Evolutionary conservation across 164 flowering plant genomes (phyloP).

Genomic region (Dillenia turbinata): DNA sequence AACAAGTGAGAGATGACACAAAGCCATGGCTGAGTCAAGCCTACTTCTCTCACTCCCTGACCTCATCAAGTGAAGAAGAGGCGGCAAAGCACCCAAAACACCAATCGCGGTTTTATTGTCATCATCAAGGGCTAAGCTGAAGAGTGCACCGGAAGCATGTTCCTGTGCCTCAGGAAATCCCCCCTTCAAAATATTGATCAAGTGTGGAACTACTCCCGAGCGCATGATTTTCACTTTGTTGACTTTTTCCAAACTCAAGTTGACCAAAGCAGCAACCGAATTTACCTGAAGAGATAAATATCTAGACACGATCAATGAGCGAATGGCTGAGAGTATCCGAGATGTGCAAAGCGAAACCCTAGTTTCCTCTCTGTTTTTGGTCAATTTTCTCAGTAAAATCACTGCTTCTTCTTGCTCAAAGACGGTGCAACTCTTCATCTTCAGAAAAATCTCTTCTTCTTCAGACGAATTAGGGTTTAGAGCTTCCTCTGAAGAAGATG

Average conservation of each 20-base stretch:
- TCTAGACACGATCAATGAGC: constrained; percentile 41
- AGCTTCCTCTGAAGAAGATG: constrained; percentile 38
- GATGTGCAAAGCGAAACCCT: constrained; percentile 60
- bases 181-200: constrained; percentile 62
- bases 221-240: constrained; percentile 83
- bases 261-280: constrained; percentile 77
- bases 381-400: constrained; percentile 44
- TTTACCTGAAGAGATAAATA: constrained; percentile 53
- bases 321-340: constrained; percentile 41
- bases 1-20: constrained; percentile 67
- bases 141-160: constrained; percentile 92
- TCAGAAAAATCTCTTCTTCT: constrained; percentile 42
- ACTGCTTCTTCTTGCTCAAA: constrained; percentile 69
- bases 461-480: constrained; percentile 21
- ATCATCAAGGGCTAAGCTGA: constrained; percentile 80
- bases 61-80: constrained; percentile 63
- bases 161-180: constrained; percentile 73
- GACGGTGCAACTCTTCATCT: constrained; percentile 46
- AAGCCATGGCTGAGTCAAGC: constrained; percentile 83
- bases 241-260: constrained; percentile 65
- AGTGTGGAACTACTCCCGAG: constrained; percentile 66
- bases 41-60: constrained; percentile 63
- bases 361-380: constrained; percentile 41
- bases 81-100: constrained; percentile 78
- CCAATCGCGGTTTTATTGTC: constrained; percentile 92